A percentile compares a stretch with the other conserved stretches of the same genome.
phyloP scores from a whole-genome alignment of 306 rosid species.

The Castanea mollissima region DNA sequence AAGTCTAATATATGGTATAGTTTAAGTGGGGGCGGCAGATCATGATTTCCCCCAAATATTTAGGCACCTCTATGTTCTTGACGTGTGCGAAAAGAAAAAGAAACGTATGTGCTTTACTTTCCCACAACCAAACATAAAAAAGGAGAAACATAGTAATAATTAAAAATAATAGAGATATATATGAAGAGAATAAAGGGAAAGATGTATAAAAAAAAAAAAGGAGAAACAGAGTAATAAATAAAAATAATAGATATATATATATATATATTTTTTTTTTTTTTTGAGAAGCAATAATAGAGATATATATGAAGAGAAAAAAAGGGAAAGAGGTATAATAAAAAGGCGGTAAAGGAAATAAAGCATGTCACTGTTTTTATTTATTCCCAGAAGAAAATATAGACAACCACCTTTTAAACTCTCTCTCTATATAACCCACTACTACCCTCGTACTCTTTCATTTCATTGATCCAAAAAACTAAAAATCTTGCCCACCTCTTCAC shows the following conservation, averaged over 20 bases:
- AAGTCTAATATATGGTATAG: too few species aligned
- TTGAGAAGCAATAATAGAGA: not conserved
- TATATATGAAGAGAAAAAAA: not conserved
- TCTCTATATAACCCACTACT: conserved; percentile 19
- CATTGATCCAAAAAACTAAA: not conserved
- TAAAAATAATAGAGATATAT: not conserved
- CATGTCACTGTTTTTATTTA: conserved; percentile 7
- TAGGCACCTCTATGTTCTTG: not conserved
- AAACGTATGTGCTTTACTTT: not conserved
- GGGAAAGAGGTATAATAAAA: not conserved
- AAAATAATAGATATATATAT: not conserved
- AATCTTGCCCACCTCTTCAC: not conserved
- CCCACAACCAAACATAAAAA: not conserved
- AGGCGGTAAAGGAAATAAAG: not conserved
- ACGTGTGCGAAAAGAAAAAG: not conserved
- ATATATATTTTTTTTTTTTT: too few species aligned
- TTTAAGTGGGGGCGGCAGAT: accelerated
- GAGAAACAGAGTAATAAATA: not conserved
- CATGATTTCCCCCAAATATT: too few species aligned
- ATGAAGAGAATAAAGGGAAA: not conserved
- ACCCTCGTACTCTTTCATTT: not conserved
- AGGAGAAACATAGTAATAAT: not conserved
- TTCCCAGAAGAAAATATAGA: not conserved
- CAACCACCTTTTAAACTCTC: not conserved
- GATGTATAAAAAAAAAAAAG: not conserved